These are phyloP conservation scores for Aspergillus candidus DNA, from an alignment of 2,329 filamentous ascomycete species.

Conservation along the genomic window DNA sequence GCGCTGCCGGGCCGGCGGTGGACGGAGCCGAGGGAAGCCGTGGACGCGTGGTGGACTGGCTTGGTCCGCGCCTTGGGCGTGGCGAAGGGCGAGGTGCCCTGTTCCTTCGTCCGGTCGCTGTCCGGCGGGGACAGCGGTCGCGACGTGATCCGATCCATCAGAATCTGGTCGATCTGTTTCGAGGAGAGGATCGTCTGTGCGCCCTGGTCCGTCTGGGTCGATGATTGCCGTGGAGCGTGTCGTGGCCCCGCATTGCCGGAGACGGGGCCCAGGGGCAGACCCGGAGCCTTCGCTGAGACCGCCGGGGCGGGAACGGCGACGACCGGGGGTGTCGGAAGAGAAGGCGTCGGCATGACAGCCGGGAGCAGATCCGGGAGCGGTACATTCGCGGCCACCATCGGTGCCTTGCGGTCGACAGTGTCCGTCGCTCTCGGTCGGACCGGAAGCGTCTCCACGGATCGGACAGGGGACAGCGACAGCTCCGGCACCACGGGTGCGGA, in stretches of 20 bases:
- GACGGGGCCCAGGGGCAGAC: slow-evolving; percentile 56
- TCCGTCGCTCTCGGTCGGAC: slow-evolving; percentile 30
- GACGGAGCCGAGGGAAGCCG: slow-evolving; percentile 26
- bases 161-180: slow-evolving; percentile 69
- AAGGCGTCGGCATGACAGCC: slow-evolving; percentile 11
- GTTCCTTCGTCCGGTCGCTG: slow-evolving; percentile 25
- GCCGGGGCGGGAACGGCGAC: slow-evolving; percentile 43
- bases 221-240: slow-evolving; percentile 20
- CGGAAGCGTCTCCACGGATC: slow-evolving; percentile 43
- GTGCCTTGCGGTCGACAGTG: slow-evolving; percentile 11
- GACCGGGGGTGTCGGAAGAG: slow-evolving; percentile 45
- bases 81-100: slow-evolving; percentile 29
- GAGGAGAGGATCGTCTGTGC: slow-evolving; percentile 82
- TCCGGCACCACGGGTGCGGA: slow-evolving; percentile 23
- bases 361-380: slow-evolving; percentile 15
- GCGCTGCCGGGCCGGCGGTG: slow-evolving; percentile 64
- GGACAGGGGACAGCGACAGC: slow-evolving; percentile 38
- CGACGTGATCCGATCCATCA: slow-evolving; percentile 49
- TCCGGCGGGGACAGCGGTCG: slow-evolving; percentile 30
- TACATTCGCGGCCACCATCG: slow-evolving; percentile 21
- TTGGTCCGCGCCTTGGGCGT: slow-evolving; percentile 32
- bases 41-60: slow-evolving; percentile 28
- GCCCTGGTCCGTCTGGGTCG: slow-evolving; percentile 59
- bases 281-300: slow-evolving; percentile 22
- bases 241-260: slow-evolving; percentile 49